phyloP scores from a whole-genome alignment of 179 eudicot genomes.

The Silene noctiflora region DNA sequence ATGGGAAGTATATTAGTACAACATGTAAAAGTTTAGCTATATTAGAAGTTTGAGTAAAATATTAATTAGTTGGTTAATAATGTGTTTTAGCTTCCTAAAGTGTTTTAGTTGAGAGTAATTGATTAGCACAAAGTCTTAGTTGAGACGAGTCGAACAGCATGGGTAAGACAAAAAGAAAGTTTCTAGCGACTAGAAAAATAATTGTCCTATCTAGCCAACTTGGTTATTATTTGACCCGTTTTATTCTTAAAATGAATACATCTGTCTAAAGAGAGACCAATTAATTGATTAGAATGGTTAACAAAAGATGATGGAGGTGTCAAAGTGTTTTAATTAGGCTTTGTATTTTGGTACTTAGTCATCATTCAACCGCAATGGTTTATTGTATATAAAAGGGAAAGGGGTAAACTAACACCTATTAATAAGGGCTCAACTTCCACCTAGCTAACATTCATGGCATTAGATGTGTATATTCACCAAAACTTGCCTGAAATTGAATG shows the following conservation, averaged over 20 bases:
- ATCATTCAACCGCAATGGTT: slow-evolving; percentile 29
- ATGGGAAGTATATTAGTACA: background rate
- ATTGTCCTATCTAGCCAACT: no score
- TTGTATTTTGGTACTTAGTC: slow-evolving; percentile 29
- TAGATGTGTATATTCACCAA: slow-evolving; percentile 29
- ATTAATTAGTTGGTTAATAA: background rate
- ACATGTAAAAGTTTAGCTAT: background rate
- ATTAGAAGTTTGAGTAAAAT: background rate
- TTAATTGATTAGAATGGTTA: no score
- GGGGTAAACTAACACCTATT: slow-evolving; percentile 24
- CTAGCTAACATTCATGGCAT: slow-evolving; percentile 38
- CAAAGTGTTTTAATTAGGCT: slow-evolving; percentile 1
- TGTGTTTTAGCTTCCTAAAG: slow-evolving; percentile 1
- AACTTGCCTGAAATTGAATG: slow-evolving; percentile 36
- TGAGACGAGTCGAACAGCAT: no score
- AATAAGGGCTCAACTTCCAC: slow-evolving; percentile 38
- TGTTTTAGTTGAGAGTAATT: no score
- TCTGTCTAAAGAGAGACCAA: no score
- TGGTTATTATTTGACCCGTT: no score
- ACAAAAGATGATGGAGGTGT: no score
- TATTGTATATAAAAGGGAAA: slow-evolving; percentile 27
- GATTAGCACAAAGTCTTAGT: no score
- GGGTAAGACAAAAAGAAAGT: no score
- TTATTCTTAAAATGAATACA: no score
- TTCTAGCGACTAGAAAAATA: no score